Conservation (phyloP, 2,329 filamentous ascomycete species). For the Hymenoscyphus fructigenus region DNA sequence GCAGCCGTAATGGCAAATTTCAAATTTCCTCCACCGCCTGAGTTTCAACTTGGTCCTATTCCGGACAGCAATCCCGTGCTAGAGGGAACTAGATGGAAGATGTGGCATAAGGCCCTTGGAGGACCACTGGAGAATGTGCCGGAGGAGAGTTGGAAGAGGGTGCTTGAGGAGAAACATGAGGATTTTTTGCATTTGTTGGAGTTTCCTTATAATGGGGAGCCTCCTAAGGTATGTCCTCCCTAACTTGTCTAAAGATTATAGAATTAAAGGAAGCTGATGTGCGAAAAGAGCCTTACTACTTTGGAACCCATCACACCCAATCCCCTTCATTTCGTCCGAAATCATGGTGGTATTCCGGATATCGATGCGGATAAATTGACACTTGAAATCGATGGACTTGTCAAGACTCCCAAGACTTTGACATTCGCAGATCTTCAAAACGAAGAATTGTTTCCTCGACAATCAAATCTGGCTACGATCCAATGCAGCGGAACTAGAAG, state of each 20-base stretch:
- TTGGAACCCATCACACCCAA: constrained; percentile 60
- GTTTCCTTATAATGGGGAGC: constrained; percentile 65
- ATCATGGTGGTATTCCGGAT: constrained; percentile 69
- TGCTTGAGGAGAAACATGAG: constrained; percentile 55
- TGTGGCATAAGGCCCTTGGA: constrained; percentile 56
- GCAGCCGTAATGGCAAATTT: constrained; percentile 8
- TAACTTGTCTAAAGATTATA: background rate
- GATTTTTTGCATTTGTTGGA: constrained; percentile 63
- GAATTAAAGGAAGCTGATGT: background rate
- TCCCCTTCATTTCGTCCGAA: constrained; percentile 64
- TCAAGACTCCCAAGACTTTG: constrained; percentile 24
- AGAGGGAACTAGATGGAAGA: constrained; percentile 55
- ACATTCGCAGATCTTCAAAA: constrained; percentile 25
- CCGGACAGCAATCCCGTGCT: constrained; percentile 58
- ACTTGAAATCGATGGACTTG: constrained; percentile 26
- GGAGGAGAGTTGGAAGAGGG: constrained; percentile 57
- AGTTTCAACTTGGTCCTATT: constrained; percentile 56
- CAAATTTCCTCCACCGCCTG: constrained; percentile 42
- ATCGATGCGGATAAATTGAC: constrained; percentile 56
- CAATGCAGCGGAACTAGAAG: constrained; percentile 70
- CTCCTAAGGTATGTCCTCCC: constrained; percentile 42
- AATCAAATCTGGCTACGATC: constrained; percentile 54
- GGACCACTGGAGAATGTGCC: constrained; percentile 48
- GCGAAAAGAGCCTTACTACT: constrained; percentile 49
- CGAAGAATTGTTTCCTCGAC: constrained; percentile 27